A percentile compares a stretch with the other conserved stretches of the same genome.
These are phyloP conservation scores for Blastocystis sp. DNA, from an alignment of 352 stramenopile genomes.

Conservation along the genomic window DNA sequence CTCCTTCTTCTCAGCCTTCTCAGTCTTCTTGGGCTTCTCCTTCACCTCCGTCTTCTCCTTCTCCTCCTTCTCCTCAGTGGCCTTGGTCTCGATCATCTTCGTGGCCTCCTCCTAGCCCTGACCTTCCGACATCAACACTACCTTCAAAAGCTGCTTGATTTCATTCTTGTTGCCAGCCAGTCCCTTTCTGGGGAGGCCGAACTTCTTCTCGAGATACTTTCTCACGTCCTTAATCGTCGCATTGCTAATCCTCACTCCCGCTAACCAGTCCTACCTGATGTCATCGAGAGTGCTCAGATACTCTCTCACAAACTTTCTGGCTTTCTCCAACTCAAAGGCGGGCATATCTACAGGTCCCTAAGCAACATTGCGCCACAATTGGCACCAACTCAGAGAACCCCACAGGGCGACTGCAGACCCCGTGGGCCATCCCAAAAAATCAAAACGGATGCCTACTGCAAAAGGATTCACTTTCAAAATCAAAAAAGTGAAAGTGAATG, in stretches of 20 bases:
- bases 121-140: background rate
- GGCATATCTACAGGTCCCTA: constrained; percentile 17
- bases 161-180: constrained; percentile 7
- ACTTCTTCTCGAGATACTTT: constrained; percentile 60
- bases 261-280: background rate
- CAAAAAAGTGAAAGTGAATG: background rate
- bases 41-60: background rate
- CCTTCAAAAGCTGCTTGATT: constrained; percentile 10
- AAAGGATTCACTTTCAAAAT: background rate
- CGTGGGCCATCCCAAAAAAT: background rate
- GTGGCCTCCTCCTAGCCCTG: constrained; percentile 20
- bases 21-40: background rate
- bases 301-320: constrained; percentile 4
- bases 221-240: background rate
- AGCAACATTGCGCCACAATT: background rate
- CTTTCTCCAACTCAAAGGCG: constrained; percentile 12
- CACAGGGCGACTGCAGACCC: background rate
- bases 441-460: background rate
- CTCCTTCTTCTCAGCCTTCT: constrained; percentile 20
- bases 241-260: background rate
- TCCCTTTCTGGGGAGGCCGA: constrained; percentile 7
- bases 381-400: background rate
- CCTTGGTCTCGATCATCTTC: background rate
- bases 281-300: constrained; percentile 1
- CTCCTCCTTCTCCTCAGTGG: background rate